phyloP scores from a whole-genome alignment of 441 rosid species.

The Iberis amara region DNA sequence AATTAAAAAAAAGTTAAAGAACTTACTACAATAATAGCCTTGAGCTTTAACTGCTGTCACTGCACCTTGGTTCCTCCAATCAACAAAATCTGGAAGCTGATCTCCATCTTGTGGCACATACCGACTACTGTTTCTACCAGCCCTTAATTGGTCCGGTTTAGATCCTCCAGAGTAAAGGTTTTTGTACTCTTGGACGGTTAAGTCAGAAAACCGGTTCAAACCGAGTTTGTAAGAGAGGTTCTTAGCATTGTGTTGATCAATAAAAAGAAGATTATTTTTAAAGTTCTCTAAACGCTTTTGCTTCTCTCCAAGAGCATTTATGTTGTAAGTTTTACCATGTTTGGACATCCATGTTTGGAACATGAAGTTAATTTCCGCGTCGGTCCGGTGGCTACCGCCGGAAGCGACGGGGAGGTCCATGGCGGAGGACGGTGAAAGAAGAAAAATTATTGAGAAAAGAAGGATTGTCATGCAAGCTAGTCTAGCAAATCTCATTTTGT shows the following conservation, averaged over 20 bases:
- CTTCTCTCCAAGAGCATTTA: constrained; percentile 35
- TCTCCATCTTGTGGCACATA: constrained; percentile 22
- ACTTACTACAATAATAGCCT: constrained; percentile 46
- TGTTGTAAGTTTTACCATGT: constrained; percentile 39
- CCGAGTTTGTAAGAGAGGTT: constrained; percentile 42
- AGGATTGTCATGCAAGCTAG: constrained; percentile 20
- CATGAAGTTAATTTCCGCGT: constrained; percentile 6
- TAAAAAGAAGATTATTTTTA: constrained; percentile 50
- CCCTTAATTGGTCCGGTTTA: constrained; percentile 31
- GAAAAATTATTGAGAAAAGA: constrained; percentile 13
- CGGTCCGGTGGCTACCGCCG: constrained; percentile 1
- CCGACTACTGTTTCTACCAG: constrained; percentile 36
- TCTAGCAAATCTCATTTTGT: background rate
- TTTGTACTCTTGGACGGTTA: constrained; percentile 56
- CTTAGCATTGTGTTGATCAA: constrained; percentile 44
- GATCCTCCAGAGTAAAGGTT: constrained; percentile 29
- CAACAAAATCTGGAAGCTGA: constrained; percentile 40
- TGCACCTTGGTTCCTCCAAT: constrained; percentile 55
- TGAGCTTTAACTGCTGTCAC: constrained; percentile 51
- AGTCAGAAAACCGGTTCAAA: constrained; percentile 51
- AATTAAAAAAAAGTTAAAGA: background rate
- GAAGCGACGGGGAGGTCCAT: constrained; percentile 12
- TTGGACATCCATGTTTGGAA: constrained; percentile 43
- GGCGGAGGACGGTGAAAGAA: constrained; percentile 25
- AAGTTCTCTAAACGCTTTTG: constrained; percentile 44